Percentiles rank a stretch among this genome's conserved stretches.
These are phyloP conservation scores for Laguncularia racemosa DNA, from an alignment of 345 rosid species.

Conservation along the genomic window DNA sequence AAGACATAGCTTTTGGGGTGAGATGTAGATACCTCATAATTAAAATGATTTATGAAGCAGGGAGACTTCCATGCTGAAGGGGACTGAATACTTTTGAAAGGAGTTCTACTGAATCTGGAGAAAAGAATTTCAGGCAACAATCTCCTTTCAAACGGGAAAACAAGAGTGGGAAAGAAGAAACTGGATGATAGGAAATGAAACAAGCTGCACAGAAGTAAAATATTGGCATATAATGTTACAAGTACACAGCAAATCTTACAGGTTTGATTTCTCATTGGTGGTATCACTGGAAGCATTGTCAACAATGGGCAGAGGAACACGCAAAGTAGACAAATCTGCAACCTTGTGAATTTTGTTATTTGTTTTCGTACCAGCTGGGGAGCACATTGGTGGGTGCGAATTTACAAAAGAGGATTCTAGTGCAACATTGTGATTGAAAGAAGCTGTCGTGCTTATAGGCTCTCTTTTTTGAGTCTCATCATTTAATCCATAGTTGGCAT, in stretches of 20 bases:
- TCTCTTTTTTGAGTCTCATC: constrained; percentile 45
- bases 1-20: not conserved
- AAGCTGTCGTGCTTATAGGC: constrained; percentile 28
- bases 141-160: not conserved
- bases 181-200: not conserved
- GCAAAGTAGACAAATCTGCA: constrained; percentile 21
- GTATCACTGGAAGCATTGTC: constrained; percentile 30
- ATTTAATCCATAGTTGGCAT: constrained; percentile 31
- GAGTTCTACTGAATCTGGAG: constrained; percentile 82
- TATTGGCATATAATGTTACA: too few relatives aligned
- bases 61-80: constrained; percentile 99
- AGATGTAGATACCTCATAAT: constrained; percentile 38
- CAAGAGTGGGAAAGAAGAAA: constrained; percentile 2
- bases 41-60: constrained; percentile 72
- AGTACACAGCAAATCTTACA: constrained; percentile 34
- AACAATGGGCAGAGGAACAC: constrained; percentile 20
- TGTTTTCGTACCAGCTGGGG: constrained; percentile 46
- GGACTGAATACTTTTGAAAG: constrained; percentile 77
- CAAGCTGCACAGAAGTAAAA: too few relatives aligned
- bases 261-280: constrained; percentile 45
- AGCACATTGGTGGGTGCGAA: constrained; percentile 32
- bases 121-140: not conserved
- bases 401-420: constrained; percentile 39
- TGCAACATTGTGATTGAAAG: constrained; percentile 28
- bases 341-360: constrained; percentile 31